Evolutionary conservation across 352 stramenopile genomes (phyloP).

Genomic region (Phytophthora pisi): DNA sequence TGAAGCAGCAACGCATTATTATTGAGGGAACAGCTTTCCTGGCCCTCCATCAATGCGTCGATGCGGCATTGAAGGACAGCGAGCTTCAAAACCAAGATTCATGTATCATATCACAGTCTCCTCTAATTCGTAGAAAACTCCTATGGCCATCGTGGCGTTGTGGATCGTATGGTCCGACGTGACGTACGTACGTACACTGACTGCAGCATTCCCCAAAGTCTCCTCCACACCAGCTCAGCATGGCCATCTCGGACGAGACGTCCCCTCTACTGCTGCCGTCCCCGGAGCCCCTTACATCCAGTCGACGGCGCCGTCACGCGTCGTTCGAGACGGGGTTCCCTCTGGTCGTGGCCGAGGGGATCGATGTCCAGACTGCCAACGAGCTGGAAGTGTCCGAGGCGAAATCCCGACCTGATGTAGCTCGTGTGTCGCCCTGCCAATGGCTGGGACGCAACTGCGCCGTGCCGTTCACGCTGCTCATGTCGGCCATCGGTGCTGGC

Average conservation of each 20-base stretch:
- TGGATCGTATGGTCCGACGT: conserved; percentile 30
- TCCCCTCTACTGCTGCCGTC: conserved; percentile 33
- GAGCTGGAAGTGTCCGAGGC: conserved; percentile 1
- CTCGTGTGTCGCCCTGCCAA: conserved; percentile 23
- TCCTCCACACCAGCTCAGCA: conserved; percentile 5
- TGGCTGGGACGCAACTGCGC: conserved; percentile 35
- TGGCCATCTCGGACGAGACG: conserved; percentile 26
- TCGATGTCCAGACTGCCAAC: conserved; percentile 16
- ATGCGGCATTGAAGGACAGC: no score
- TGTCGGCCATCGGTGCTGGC: conserved; percentile 62
- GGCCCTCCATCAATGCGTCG: no score
- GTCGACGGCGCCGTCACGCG: conserved; percentile 17
- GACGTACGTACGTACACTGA: conserved; percentile 4
- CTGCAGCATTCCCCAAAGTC: conserved; percentile 6
- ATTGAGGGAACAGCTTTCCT: no score
- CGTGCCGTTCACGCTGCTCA: conserved; percentile 55
- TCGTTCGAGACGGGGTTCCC: conserved; percentile 47
- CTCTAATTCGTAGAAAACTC: conserved; percentile 24
- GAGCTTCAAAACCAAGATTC: neutral
- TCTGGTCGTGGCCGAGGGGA: conserved; percentile 31
- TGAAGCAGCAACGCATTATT: no score
- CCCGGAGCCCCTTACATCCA: conserved; percentile 15
- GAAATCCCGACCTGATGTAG: neutral
- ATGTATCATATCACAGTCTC: neutral
- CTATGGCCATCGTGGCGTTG: conserved; percentile 21